phyloP scores from a whole-genome alignment of 345 rosid genomes.

The Eucalyptus curtisii region DNA sequence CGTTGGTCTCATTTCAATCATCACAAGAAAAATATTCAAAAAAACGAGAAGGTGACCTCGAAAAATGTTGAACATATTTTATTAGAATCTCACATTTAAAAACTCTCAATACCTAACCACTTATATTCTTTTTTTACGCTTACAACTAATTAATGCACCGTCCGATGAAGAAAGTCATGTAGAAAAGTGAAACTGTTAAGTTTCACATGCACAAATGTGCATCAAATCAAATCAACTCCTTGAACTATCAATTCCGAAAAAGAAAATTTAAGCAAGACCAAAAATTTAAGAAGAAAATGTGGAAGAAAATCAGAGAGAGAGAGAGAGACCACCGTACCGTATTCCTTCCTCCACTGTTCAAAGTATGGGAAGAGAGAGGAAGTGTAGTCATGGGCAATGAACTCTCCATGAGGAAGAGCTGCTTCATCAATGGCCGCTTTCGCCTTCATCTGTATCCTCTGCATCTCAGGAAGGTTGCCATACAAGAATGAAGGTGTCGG shows the following conservation, averaged over 20 bases:
- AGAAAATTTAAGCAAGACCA: not conserved
- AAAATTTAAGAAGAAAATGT: not conserved
- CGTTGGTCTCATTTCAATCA: not conserved
- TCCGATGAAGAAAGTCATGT: not conserved
- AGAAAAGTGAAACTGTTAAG: not conserved
- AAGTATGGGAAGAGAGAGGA: slow-evolving; percentile 68
- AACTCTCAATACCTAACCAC: not conserved
- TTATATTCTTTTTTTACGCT: not conserved
- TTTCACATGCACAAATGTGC: not conserved
- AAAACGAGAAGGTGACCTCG: not conserved
- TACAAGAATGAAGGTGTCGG: slow-evolving; percentile 47
- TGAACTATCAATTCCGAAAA: not conserved
- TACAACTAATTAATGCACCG: not conserved
- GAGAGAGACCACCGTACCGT: slow-evolving; percentile 20
- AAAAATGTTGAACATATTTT: not conserved
- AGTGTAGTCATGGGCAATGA: slow-evolving; percentile 60
- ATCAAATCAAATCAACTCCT: not conserved
- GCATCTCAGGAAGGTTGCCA: slow-evolving; percentile 68
- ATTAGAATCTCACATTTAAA: not conserved
- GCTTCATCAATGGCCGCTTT: not conserved
- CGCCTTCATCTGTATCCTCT: slow-evolving; percentile 20
- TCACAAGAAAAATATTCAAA: not conserved
- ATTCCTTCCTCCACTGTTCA: slow-evolving; percentile 64
- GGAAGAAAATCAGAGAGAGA: not conserved
- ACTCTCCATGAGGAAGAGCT: not conserved